Evolutionary conservation across 495 filamentous ascomycete genomes (phyloP).

Genomic region (Hypoxylon lienhwacheense): DNA sequence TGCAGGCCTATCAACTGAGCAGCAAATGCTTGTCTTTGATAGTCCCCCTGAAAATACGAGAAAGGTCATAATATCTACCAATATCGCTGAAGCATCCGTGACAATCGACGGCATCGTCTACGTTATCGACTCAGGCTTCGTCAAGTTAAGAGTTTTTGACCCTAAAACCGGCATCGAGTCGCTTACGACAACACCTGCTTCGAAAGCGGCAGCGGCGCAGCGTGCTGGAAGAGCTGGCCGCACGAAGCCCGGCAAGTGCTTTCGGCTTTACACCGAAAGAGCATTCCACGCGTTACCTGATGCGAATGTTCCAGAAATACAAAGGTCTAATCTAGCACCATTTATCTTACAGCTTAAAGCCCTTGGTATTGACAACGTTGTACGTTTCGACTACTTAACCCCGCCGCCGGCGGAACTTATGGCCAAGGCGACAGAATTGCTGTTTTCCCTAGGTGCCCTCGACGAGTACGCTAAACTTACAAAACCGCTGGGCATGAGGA

Average conservation of each 20-base stretch:
- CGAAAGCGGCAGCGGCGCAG: constrained; percentile 90
- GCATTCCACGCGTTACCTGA: constrained; percentile 70
- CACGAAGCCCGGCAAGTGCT: constrained; percentile 93
- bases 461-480: constrained; percentile 93
- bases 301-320: constrained; percentile 84
- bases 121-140: constrained; percentile 89
- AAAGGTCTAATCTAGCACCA: constrained; percentile 88
- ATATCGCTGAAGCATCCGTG: constrained; percentile 93
- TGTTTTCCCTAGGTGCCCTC: constrained; percentile 86
- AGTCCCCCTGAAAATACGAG: constrained; percentile 78
- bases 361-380: constrained; percentile 92
- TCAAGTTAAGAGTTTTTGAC: constrained; percentile 88
- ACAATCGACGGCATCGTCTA: constrained; percentile 94
- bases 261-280: constrained; percentile 84
- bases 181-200: constrained; percentile 82
- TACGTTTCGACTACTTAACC: constrained; percentile 87
- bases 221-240: constrained; percentile 89
- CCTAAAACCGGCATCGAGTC: constrained; percentile 88
- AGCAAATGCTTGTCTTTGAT: constrained; percentile 93
- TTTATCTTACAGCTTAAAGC: constrained; percentile 93
- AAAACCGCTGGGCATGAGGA: constrained; percentile 78
- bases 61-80: constrained; percentile 93
- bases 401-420: constrained; percentile 86
- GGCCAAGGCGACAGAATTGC: constrained; percentile 81
- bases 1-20: constrained; percentile 82